phyloP scores from a whole-genome alignment of 2,329 filamentous ascomycete genomes.

The Diaporthe batatas region DNA sequence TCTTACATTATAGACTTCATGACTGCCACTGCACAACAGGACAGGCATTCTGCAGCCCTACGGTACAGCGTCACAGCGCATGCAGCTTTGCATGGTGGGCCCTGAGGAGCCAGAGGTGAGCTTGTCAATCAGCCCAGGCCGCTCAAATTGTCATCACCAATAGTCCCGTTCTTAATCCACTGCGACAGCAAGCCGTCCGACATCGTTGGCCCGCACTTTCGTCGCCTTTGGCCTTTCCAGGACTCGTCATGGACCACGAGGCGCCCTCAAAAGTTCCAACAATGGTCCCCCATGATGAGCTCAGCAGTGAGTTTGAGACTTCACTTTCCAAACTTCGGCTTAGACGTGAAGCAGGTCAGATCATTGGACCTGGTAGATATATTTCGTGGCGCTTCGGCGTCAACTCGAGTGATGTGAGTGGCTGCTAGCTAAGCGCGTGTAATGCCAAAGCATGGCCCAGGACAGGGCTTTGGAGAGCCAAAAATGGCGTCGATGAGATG shows the following conservation, averaged over 20 bases:
- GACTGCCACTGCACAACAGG: conserved; percentile 16
- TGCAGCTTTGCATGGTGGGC: not conserved
- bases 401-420: conserved; percentile 30
- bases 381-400: conserved; percentile 31
- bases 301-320: not conserved
- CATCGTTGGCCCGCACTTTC: too few relatives aligned
- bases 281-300: not conserved
- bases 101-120: not conserved
- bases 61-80: conserved; percentile 22
- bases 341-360: not conserved
- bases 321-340: not conserved
- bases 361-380: not conserved
- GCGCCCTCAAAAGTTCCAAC: not conserved
- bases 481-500: conserved; percentile 29
- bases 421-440: conserved; percentile 22
- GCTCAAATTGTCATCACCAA: conserved; percentile 25
- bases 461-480: not conserved
- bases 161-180: not conserved
- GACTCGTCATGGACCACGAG: not conserved
- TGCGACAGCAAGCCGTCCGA: conserved; percentile 12
- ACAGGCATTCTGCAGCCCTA: conserved; percentile 15
- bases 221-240: not conserved
- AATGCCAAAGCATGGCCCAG: too few relatives aligned
- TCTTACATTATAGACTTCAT: conserved; percentile 18
- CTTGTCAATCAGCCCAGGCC: not conserved